phyloP scores from a whole-genome alignment of 1,284 basidiomycete genomes.

The Boletellus deceptivus region DNA sequence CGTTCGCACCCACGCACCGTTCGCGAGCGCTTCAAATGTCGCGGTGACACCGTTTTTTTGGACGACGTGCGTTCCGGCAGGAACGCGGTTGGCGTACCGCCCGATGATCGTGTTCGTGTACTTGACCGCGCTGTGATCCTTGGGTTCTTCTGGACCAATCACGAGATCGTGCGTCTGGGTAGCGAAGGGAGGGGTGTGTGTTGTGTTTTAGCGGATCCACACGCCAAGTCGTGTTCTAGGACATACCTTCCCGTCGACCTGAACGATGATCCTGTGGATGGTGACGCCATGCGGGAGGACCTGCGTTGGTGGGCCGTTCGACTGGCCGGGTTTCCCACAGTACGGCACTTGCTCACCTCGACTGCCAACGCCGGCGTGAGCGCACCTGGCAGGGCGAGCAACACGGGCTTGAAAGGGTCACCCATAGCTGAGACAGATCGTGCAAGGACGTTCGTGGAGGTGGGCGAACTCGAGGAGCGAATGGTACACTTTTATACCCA shows the following conservation, averaged over 20 bases:
- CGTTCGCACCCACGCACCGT: slow-evolving; percentile 39
- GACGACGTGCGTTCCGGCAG: slow-evolving; percentile 52
- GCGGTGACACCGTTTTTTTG: slow-evolving; percentile 53
- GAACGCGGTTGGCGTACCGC: slow-evolving; percentile 69
- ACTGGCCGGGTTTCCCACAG: background rate
- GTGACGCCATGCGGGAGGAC: slow-evolving; percentile 66
- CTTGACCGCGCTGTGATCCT: slow-evolving; percentile 57
- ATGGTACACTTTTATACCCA: background rate
- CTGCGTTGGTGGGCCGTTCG: slow-evolving; percentile 31
- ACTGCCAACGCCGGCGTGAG: slow-evolving; percentile 56
- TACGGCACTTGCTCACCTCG: slow-evolving; percentile 41
- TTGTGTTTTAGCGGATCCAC: too few relatives aligned
- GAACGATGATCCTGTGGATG: slow-evolving; percentile 62
- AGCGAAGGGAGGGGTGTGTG: background rate
- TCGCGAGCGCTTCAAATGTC: slow-evolving; percentile 48
- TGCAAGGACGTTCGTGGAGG: background rate
- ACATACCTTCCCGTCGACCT: slow-evolving; percentile 59
- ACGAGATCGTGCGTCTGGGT: slow-evolving; percentile 69
- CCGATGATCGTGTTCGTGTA: slow-evolving; percentile 74
- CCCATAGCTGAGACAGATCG: slow-evolving; percentile 28
- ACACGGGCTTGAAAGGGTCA: slow-evolving; percentile 48
- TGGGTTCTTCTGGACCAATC: slow-evolving; percentile 64
- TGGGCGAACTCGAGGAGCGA: background rate
- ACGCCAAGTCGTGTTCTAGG: background rate
- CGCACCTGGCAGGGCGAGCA: slow-evolving; percentile 49